A percentile compares a stretch with the other conserved stretches of the same genome.
Conservation (phyloP, 2,329 filamentous ascomycete species). For the Neofusicoccum parvum region DNA sequence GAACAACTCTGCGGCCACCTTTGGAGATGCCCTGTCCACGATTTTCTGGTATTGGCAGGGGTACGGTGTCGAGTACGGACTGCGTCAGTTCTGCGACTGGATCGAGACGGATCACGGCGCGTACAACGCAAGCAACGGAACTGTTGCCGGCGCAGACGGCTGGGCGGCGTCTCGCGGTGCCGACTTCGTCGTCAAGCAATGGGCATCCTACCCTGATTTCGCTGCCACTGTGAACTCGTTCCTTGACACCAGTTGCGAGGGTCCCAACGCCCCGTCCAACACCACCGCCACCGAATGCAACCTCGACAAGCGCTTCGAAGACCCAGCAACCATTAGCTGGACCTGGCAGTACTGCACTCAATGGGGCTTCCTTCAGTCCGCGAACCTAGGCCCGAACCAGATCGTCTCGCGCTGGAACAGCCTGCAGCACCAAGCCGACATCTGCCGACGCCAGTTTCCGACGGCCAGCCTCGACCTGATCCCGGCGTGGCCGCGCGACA, state of each 20-base stretch:
- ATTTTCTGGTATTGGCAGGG: slow-evolving; percentile 49
- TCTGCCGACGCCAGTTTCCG: slow-evolving; percentile 54
- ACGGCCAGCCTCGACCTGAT: slow-evolving; percentile 41
- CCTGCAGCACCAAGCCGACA: slow-evolving; percentile 45
- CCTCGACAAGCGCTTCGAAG: slow-evolving; percentile 1
- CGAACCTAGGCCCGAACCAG: slow-evolving; percentile 51
- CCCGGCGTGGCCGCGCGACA: slow-evolving; percentile 43
- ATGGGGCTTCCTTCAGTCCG: slow-evolving; percentile 54
- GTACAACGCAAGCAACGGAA: slow-evolving; percentile 26
- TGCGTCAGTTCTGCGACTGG: slow-evolving; percentile 50
- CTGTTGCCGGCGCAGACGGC: slow-evolving; percentile 41
- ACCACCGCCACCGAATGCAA: slow-evolving; percentile 1
- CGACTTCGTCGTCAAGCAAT: slow-evolving; percentile 45
- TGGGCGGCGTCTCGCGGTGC: slow-evolving; percentile 45
- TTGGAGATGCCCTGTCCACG: slow-evolving; percentile 46
- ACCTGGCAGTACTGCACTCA: slow-evolving; percentile 57
- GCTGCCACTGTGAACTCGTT: neutral
- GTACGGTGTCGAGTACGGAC: slow-evolving; percentile 45
- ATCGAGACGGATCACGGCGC: slow-evolving; percentile 47
- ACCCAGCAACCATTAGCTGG: slow-evolving; percentile 43
- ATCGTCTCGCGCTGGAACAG: slow-evolving; percentile 52
- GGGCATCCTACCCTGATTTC: slow-evolving; percentile 38
- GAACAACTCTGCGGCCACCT: slow-evolving; percentile 50
- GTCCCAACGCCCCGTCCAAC: slow-evolving; percentile 24
- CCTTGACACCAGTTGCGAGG: slow-evolving; percentile 7